Evolutionary conservation across 2,329 filamentous ascomycete genomes (phyloP), one percentile per base, ranked within the genome.

Genomic region (Leptoxyphium fumago): DNA sequence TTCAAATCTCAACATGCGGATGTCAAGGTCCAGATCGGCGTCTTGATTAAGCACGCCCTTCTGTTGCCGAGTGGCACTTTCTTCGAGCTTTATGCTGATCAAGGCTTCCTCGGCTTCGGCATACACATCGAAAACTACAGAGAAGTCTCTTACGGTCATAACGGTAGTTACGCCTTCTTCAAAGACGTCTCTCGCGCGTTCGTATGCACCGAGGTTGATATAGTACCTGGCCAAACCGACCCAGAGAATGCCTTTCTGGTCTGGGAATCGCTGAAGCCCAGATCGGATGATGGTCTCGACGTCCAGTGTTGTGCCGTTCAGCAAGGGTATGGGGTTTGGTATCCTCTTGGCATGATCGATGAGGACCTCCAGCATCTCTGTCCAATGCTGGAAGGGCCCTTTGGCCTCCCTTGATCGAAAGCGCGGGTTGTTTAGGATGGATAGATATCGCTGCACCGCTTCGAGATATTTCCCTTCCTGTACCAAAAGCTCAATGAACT

Each of bases 91-190:
- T 40, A 81, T 81, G 11, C 84, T 82, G 50, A 96, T 94, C 52
- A 96, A 82, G 0, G 88, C 89, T 65, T 98, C 93, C 62, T 98
- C 91, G 49, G 95, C 95, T 63, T 98, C 91, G 29, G 84, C 81
- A 58, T 96, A 98, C 0, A 88, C 84, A 63, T 98, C 91, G 55
- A 98, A 98, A 39, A 96, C 82, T 44, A 96, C 76, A 1, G 88
- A 93, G 59, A 98, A 98, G 65, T 98, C 91, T 45, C 91, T 81
- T 39, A 98, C 88, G 2, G 91, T 98, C 89, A 96, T 96, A 50
- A 95, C 93, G 1, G 89, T 96, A 10, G 86, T 94, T 52, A 96
- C 85, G 39, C 85, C 93, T 63, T 96, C 88, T 64, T 98, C 91
- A 52, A 94, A 96, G 2, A 93, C 74, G 61, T 98, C 91, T 51